Evolutionary conservation across 768 basidiomycete genomes (phyloP), one percentile per base, ranked within the genome.

Genomic region (Boletus reticuloceps): DNA sequence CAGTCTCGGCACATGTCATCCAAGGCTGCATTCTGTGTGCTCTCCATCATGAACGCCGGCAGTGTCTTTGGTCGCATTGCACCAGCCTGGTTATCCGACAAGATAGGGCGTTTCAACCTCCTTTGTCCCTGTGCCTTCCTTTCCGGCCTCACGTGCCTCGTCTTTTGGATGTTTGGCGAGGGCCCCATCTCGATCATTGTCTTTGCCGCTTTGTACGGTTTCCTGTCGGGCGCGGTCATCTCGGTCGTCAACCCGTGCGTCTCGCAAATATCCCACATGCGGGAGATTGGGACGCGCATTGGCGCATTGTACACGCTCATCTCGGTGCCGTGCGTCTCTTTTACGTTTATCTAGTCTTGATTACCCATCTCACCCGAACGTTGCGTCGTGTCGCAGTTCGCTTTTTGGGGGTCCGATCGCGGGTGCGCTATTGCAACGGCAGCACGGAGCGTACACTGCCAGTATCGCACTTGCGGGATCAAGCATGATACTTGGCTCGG

Each of bases 21-120:
- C 8, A 51, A 70, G 41, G 71, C 69, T 27, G 75, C 80, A 0
- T 82, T 85, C 70, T 79, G 77, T 59, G 76, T 85, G 7, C 76
- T 89, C 19, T 82, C 87, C 0, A 76, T 83, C 42, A 77, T 90
- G 77, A 89, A 89, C 63, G 85, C 81, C 0, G 87, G 85, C 6
- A 80, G 85, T 2, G 73, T 87, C 29, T 58, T 84, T 20, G 88
- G 88, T 14, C 85, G 88, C 27, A 70, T 89, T 43, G 76, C 77
- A 1, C 88, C 87, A 6, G 80, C 85, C 0, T 80, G 78, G 61
- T 62, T 87, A 19, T 84, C 87, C 61, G 88, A 90, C 72, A 69
- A 71, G 55, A 63, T 88, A 54, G 88, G 88, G 3, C 77, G 80
- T 34, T 88, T 85, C 71, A 88, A 88, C 68, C 74, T 86, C 56